These are phyloP conservation scores for Annulohypoxylon nitens DNA, from an alignment of 495 filamentous ascomycete species.

Conservation along the genomic window DNA sequence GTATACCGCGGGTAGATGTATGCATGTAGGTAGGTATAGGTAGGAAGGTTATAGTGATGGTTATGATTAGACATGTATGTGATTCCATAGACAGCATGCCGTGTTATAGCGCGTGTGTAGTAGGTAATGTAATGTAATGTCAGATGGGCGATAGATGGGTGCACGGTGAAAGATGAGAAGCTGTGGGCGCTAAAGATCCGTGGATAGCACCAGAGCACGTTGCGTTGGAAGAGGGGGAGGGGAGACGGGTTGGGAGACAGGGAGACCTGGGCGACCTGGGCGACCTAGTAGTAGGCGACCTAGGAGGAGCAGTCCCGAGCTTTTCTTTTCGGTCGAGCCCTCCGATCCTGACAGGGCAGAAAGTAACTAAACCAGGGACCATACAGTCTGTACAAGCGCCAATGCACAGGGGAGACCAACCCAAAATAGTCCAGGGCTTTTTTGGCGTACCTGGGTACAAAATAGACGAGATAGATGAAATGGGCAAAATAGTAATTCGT, in stretches of 20 bases:
- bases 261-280: no score
- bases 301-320: conserved; percentile 13
- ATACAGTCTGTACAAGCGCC: neutral
- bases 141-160: conserved; percentile 20
- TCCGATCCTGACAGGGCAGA: conserved; percentile 35
- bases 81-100: neutral
- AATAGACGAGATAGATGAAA: neutral
- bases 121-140: conserved; percentile 3
- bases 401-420: conserved; percentile 14
- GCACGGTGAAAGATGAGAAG: conserved; percentile 38
- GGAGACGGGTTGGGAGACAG: no score
- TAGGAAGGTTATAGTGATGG: neutral
- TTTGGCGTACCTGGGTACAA: neutral
- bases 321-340: conserved; percentile 39
- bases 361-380: conserved; percentile 14
- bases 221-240: neutral
- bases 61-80: no score
- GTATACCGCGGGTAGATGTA: conserved; percentile 1
- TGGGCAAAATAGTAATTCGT: no score
- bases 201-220: conserved; percentile 6
- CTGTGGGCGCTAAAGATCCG: conserved; percentile 44
- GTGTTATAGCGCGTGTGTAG: neutral
- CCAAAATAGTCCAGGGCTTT: neutral
- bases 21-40: neutral
- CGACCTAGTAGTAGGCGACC: no score